Evolutionary conservation across 768 basidiomycete genomes (phyloP).

Genomic region (Tricholomella constricta): DNA sequence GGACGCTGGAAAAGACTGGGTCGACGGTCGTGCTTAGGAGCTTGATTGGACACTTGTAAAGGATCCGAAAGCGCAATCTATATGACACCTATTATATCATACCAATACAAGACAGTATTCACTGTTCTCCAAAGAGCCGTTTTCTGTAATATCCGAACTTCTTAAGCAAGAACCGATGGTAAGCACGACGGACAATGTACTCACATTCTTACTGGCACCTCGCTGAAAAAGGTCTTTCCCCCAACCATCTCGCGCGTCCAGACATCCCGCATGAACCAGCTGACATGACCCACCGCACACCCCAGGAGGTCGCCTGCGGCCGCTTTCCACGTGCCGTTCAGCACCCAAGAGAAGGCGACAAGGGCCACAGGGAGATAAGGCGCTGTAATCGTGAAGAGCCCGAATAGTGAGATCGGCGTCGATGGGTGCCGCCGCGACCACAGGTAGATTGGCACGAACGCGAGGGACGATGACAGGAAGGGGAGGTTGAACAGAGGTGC

Average conservation of each 20-base stretch:
- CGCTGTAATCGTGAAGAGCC: constrained; percentile 91
- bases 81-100: constrained; percentile 2
- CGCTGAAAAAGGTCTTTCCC: constrained; percentile 68
- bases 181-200: constrained; percentile 31
- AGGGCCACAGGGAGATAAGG: constrained; percentile 94
- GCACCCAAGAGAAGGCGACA: constrained; percentile 82
- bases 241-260: constrained; percentile 89
- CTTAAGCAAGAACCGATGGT: background rate
- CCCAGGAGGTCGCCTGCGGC: constrained; percentile 82
- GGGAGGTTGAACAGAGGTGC: constrained; percentile 91
- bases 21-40: background rate
- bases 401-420: constrained; percentile 95
- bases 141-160: constrained; percentile 42
- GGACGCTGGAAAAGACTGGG: background rate
- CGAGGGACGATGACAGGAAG: constrained; percentile 90
- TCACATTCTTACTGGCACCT: constrained; percentile 71
- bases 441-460: constrained; percentile 94
- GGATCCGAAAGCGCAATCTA: background rate
- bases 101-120: constrained; percentile 3
- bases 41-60: background rate
- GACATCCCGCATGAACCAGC: constrained; percentile 84
- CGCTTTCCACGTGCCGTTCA: constrained; percentile 83
- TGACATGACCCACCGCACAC: constrained; percentile 84
- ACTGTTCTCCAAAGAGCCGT: constrained; percentile 63
- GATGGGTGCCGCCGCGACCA: constrained; percentile 96